Base-by-base conservation (phyloP, 306 rosid species). In the Begonia loranthoides region DNA sequence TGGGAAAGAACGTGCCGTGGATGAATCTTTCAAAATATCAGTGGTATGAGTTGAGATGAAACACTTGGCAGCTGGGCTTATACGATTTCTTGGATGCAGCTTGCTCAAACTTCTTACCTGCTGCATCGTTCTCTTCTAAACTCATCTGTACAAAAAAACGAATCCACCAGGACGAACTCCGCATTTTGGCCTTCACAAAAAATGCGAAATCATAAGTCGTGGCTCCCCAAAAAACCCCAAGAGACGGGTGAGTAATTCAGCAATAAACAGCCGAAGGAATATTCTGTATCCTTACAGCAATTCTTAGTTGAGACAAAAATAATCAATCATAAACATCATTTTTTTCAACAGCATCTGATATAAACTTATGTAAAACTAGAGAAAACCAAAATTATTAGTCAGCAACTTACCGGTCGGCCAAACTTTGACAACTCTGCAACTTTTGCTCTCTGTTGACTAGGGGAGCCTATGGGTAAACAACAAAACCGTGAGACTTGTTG, bases 151-250 rank as follows among this genome's bases (percentile, higher is more conserved):
- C 60, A 54, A 88, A 79, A 69, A 76, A 76, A 9, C 75, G 74
- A 60, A 76, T 75, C 97, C 97, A 88, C 93, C 95, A 88, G 58
- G 96, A 57, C 21, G 84, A 49, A 66, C 84, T 84, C 24, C 95
- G 64, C 95, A 84, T 79, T 79, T 88, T 84, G 51, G 95, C 93
- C 97, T 88, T 62, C 68, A 76, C 65, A 72, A 49, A 58, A 10
- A 43, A 28, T 1, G 36, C 6, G 6, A 5, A 28, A 3, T 0
- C 9, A 28, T 28, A 4, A 28, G 36, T 28, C 9, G 36, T 28
- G 36, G 1, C 36, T 28, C 36, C 6, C 36, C 36, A 28, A 28
- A 8, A 28, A 28, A 7, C 0, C 0, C 4, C 9, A 28, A 1
- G 36, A 28, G 5, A 28, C 36, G 0, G 36, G 0, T 1, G 3